Evolutionary conservation across 306 rosid genomes (phyloP).

Genomic region (Cucumis cinereus): DNA sequence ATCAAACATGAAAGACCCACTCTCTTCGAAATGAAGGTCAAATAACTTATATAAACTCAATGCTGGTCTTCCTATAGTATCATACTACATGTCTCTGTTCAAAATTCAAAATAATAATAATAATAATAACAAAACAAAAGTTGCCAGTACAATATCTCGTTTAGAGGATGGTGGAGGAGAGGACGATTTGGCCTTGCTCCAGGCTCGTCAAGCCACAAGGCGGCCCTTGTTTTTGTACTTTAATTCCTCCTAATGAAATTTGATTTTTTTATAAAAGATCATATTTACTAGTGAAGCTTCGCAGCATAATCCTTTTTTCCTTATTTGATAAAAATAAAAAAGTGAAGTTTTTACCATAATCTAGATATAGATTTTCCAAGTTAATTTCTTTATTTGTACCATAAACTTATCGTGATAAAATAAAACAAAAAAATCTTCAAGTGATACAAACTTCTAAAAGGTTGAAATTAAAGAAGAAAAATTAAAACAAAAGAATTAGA

Average conservation of each 20-base stretch:
- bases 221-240: background rate
- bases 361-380: background rate
- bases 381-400: too few relatives aligned
- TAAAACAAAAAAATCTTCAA: too few relatives aligned
- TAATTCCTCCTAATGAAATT: background rate
- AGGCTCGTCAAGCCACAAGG: background rate
- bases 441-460: background rate
- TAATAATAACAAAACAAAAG: background rate
- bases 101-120: background rate
- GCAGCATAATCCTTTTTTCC: background rate
- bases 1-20: background rate
- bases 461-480: background rate
- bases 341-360: background rate
- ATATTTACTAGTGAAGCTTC: background rate
- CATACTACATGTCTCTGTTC: background rate
- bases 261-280: background rate
- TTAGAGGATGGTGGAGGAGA: background rate
- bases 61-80: background rate
- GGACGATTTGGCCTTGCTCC: background rate
- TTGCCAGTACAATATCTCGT: background rate
- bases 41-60: background rate
- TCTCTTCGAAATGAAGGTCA: background rate
- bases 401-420: background rate
- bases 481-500: too few relatives aligned
- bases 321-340: too few relatives aligned